A percentile compares a stretch with the other conserved stretches of the same genome.
These are phyloP conservation scores for Macrophomina tecta DNA, from an alignment of 2,329 filamentous ascomycete species.

Conservation along the genomic window DNA sequence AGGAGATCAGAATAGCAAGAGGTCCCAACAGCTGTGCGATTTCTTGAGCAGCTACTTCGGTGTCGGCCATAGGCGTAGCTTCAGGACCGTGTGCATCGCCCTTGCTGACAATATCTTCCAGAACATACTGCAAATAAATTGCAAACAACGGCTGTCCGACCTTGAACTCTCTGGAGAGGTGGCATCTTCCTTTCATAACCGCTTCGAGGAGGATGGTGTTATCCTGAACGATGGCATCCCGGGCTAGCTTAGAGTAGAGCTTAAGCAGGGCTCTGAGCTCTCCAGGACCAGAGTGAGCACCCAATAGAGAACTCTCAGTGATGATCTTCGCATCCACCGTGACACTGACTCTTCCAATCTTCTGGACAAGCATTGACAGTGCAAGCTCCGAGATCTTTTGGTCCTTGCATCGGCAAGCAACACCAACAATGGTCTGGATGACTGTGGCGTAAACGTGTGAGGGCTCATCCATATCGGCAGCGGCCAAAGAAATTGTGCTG, in stretches of 20 bases:
- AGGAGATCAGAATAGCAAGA: slow-evolving; percentile 81
- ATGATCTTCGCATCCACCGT: slow-evolving; percentile 86
- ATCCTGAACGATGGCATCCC: slow-evolving; percentile 73
- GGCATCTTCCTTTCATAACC: slow-evolving; percentile 77
- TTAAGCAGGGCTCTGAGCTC: slow-evolving; percentile 89
- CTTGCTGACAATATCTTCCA: slow-evolving; percentile 88
- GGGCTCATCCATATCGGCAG: slow-evolving; percentile 78
- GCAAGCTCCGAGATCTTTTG: slow-evolving; percentile 92
- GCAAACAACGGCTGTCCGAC: slow-evolving; percentile 77
- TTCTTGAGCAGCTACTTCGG: slow-evolving; percentile 82
- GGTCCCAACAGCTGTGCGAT: slow-evolving; percentile 88
- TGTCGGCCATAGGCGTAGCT: slow-evolving; percentile 75
- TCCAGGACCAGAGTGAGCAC: slow-evolving; percentile 75
- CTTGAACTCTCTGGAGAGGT: slow-evolving; percentile 73
- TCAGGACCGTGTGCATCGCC: slow-evolving; percentile 80
- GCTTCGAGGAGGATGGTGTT: slow-evolving; percentile 73
- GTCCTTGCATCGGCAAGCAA: slow-evolving; percentile 80
- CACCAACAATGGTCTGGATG: slow-evolving; percentile 93
- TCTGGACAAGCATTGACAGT: slow-evolving; percentile 95
- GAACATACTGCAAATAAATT: slow-evolving; percentile 80
- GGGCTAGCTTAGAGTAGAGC: slow-evolving; percentile 76
- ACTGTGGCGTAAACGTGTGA: slow-evolving; percentile 81
- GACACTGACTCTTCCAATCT: slow-evolving; percentile 82
- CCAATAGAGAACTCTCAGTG: slow-evolving; percentile 77
- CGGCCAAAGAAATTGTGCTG: slow-evolving; percentile 79